Base-by-base conservation (phyloP, 2,329 filamentous ascomycete genomes). In the Pseudogymnoascus sp. region DNA sequence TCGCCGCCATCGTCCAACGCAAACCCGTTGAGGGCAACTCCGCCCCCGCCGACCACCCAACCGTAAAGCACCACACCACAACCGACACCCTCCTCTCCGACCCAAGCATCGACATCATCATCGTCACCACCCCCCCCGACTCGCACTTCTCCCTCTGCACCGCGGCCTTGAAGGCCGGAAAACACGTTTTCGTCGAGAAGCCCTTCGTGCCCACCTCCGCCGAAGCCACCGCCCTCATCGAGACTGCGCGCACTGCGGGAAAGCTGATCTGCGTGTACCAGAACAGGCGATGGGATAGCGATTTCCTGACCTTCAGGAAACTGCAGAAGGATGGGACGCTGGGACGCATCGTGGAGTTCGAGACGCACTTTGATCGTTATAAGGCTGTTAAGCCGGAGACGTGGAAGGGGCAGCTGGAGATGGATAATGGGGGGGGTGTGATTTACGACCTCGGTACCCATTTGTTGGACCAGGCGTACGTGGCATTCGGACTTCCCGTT, bases 131-230 rank as follows among this genome's bases (percentile, higher is more conserved):
- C 0, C 85, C 88, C 0, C 90, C 90, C 0, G 81, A 87, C 66
- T 87, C 84, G 10, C 90, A 93, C 77, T 89, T 85, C 71, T 73
- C 79, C 14, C 79, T 92, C 69, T 79, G 85, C 37, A 86, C 85
- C 73, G 75, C 82, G 61, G 86, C 88, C 0, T 79, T 93, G 59
- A 80, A 88, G 71, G 79, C 82, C 8, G 87, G 87, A 69, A 93
- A 93, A 78, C 87, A 93, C 74, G 88, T 93, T 25, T 79, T 93
- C 61, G 88, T 89, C 59, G 90, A 93, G 78, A 93, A 93, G 78
- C 90, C 90, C 2, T 93, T 93, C 73, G 89, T 90, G 11, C 87
- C 89, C 18, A 89, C 86, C 1, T 79, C 83, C 1, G 79, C 83
- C 64, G 86, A 93, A 75, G 89, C 89, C 10, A 80, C 84, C 36